Conservation (phyloP, 768 basidiomycete species). For the Mycena vitilis region DNA sequence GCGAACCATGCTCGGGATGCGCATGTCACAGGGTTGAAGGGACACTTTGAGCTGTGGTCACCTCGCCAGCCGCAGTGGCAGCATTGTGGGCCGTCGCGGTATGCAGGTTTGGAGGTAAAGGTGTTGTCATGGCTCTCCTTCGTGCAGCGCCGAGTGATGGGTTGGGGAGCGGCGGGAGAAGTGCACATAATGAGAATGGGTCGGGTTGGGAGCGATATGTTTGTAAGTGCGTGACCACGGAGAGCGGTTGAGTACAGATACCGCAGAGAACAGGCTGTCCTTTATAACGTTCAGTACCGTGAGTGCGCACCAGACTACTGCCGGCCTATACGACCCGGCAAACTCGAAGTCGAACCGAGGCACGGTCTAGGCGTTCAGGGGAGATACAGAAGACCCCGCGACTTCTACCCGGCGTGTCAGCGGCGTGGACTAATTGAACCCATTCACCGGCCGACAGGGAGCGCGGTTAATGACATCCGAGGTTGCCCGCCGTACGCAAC, state of each 20-base stretch:
- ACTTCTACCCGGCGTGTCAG: neutral
- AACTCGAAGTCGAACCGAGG: neutral
- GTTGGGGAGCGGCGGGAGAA: slow-evolving; percentile 4
- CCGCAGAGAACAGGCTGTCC: neutral
- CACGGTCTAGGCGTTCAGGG: neutral
- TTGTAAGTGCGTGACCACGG: neutral
- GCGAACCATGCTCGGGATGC: slow-evolving; percentile 9
- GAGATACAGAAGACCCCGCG: neutral
- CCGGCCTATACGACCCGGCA: neutral
- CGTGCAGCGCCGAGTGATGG: slow-evolving; percentile 3
- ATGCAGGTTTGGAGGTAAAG: neutral
- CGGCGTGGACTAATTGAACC: neutral
- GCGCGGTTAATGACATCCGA: slow-evolving; percentile 9
- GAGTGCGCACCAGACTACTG: neutral
- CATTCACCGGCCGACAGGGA: slow-evolving; percentile 3
- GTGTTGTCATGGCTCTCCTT: slow-evolving; percentile 7
- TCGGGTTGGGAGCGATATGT: neutral
- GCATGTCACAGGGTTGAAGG: slow-evolving; percentile 30
- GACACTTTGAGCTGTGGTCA: slow-evolving; percentile 25
- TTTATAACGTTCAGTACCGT: slow-evolving; percentile 10
- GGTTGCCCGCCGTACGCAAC: neutral
- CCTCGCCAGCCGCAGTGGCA: slow-evolving; percentile 32
- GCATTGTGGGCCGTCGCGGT: slow-evolving; percentile 31
- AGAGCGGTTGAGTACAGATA: neutral
- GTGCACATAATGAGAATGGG: slow-evolving; percentile 21